These are phyloP conservation scores for Carex scoparia DNA, from an alignment of 176 grass and related monocot species.

Conservation along the genomic window DNA sequence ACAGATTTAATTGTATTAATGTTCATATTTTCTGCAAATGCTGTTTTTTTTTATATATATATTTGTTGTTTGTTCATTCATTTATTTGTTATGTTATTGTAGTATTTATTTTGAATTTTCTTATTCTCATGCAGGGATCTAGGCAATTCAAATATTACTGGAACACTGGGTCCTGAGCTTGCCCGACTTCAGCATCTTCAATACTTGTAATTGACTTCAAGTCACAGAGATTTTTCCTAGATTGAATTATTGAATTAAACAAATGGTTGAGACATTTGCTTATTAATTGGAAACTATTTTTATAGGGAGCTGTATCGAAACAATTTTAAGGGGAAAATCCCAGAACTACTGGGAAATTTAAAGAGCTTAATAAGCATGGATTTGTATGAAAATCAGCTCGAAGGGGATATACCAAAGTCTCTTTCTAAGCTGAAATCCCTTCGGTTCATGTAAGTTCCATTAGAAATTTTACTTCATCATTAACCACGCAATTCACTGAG, in stretches of 20 bases:
- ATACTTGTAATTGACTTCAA: slow-evolving; percentile 52
- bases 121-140: slow-evolving; percentile 58
- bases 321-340: slow-evolving; percentile 72
- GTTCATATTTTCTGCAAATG: neutral
- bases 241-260: neutral
- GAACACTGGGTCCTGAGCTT: slow-evolving; percentile 71
- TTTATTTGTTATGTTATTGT: neutral
- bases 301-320: slow-evolving; percentile 91
- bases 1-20: neutral
- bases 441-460: slow-evolving; percentile 73
- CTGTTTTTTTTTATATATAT: neutral
- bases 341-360: slow-evolving; percentile 71
- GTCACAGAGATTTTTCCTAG: slow-evolving; percentile 2
- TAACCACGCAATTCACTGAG: neutral
- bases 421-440: slow-evolving; percentile 82
- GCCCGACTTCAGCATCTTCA: slow-evolving; percentile 75
- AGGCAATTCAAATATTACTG: slow-evolving; percentile 91
- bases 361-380: slow-evolving; percentile 96
- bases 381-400: slow-evolving; percentile 74
- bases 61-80: neutral
- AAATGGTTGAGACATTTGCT: neutral
- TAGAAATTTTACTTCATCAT: neutral
- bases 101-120: neutral
- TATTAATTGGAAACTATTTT: neutral
- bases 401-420: slow-evolving; percentile 70